phyloP scores from a whole-genome alignment of 345 rosid species.

The Eucalyptus camaldulensis region DNA sequence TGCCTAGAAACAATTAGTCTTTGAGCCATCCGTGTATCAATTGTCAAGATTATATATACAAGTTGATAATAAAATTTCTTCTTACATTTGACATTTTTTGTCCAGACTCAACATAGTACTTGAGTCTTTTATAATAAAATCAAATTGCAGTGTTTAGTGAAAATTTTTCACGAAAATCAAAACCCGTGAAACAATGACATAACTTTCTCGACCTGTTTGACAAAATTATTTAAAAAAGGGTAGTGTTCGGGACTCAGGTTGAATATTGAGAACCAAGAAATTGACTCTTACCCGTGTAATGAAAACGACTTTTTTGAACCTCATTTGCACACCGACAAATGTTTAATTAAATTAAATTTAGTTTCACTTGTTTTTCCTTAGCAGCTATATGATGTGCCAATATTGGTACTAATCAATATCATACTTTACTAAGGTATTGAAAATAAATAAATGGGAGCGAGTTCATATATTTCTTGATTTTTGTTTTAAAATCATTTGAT shows the following conservation, averaged over 20 bases:
- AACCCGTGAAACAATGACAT: not conserved
- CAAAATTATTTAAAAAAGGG: not conserved
- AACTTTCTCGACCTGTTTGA: not conserved
- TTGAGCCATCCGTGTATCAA: too few relatives aligned
- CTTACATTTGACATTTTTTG: too few relatives aligned
- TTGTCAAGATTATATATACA: too few relatives aligned
- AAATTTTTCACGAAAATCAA: too few relatives aligned
- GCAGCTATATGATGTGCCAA: not conserved
- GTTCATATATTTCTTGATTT: not conserved
- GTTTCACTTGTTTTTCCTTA: not conserved
- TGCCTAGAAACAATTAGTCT: too few relatives aligned
- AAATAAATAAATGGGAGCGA: not conserved
- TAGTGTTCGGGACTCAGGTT: not conserved
- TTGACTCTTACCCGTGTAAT: not conserved
- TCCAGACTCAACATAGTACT: too few relatives aligned
- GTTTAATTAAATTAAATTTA: not conserved
- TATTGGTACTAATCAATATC: not conserved
- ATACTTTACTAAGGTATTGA: not conserved
- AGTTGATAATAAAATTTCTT: too few relatives aligned
- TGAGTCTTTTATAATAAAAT: too few relatives aligned
- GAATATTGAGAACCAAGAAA: not conserved
- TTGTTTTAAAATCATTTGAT: not conserved
- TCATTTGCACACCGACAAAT: not conserved
- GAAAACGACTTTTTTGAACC: not conserved
- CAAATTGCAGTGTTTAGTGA: too few relatives aligned